Conservation (phyloP, 2,329 filamentous ascomycete species). For the Biscogniauxia marginata region DNA sequence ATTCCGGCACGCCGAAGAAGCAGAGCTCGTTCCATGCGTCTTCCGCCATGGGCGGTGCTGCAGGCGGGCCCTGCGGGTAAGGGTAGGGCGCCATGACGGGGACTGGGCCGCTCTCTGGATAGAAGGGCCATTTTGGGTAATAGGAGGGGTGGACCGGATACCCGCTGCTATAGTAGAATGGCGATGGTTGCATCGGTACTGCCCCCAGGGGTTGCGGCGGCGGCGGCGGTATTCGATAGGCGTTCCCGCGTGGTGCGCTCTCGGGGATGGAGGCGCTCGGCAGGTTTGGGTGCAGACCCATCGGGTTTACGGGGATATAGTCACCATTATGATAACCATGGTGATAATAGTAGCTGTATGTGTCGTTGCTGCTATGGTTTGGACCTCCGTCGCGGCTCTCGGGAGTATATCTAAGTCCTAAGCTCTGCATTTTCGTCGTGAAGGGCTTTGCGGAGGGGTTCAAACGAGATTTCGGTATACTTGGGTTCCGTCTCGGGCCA, state of each 20-base stretch:
- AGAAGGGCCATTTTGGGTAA: no score
- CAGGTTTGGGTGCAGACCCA: slow-evolving; percentile 1
- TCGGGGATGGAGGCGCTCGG: slow-evolving; percentile 1
- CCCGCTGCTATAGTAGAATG: no score
- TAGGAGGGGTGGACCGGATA: no score
- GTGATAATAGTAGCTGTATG: not conserved
- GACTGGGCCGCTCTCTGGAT: no score
- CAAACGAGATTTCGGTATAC: slow-evolving; percentile 1
- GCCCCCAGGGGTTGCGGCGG: no score
- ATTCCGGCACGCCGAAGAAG: not conserved
- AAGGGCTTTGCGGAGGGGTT: slow-evolving; percentile 5
- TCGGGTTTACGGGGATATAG: not conserved
- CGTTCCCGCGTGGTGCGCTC: slow-evolving; percentile 5
- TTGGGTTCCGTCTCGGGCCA: not conserved
- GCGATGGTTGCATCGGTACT: no score
- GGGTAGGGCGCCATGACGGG: no score
- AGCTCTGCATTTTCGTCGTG: not conserved
- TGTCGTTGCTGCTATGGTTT: not conserved
- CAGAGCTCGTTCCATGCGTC: no score
- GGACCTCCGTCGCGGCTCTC: not conserved
- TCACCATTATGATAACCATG: not conserved
- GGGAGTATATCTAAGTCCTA: not conserved
- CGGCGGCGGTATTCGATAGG: no score
- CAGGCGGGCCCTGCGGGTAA: no score
- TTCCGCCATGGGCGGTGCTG: no score